A percentile compares a stretch with the other conserved stretches of the same genome.
Conservation (phyloP, 192 early-diverging fungal genomes). For the Entomortierella parvispora region DNA sequence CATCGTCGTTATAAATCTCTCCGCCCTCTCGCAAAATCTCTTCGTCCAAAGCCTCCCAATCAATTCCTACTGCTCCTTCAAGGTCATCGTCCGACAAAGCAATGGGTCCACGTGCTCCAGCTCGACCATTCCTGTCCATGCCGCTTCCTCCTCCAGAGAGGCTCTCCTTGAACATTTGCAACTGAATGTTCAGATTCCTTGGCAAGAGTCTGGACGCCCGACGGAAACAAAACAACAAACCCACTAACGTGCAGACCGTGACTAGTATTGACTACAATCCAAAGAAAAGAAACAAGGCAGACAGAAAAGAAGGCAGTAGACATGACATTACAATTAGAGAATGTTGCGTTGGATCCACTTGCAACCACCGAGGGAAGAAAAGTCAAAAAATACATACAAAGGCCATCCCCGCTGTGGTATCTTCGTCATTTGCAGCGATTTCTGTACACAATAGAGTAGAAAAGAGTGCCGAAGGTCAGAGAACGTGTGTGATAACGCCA, state of each 20-base stretch:
- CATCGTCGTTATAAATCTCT: slow-evolving; percentile 3
- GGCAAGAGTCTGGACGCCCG: slow-evolving; percentile 34
- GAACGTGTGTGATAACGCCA: background rate
- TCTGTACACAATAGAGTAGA: background rate
- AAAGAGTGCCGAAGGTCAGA: background rate
- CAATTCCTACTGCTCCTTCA: slow-evolving; percentile 31
- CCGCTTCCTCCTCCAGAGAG: too few species aligned
- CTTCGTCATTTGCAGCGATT: slow-evolving; percentile 12
- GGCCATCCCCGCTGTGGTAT: slow-evolving; percentile 27
- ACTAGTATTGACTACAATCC: slow-evolving; percentile 20
- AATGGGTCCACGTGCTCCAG: slow-evolving; percentile 30
- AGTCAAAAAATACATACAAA: slow-evolving; percentile 19
- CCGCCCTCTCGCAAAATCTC: slow-evolving; percentile 4
- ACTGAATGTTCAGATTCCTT: slow-evolving; percentile 33
- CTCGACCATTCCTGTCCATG: background rate
- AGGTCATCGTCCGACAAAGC: slow-evolving; percentile 45
- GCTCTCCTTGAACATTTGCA: slow-evolving; percentile 30
- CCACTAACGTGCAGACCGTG: slow-evolving; percentile 24
- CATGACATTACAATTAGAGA: background rate
- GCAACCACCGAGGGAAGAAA: background rate
- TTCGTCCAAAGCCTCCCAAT: slow-evolving; percentile 44
- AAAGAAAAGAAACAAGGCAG: background rate
- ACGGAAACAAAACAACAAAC: slow-evolving; percentile 40
- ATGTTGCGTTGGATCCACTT: background rate
- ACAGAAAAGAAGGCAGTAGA: background rate